These are phyloP conservation scores for Podospora australis DNA, from an alignment of 495 filamentous ascomycete species.

Conservation along the genomic window DNA sequence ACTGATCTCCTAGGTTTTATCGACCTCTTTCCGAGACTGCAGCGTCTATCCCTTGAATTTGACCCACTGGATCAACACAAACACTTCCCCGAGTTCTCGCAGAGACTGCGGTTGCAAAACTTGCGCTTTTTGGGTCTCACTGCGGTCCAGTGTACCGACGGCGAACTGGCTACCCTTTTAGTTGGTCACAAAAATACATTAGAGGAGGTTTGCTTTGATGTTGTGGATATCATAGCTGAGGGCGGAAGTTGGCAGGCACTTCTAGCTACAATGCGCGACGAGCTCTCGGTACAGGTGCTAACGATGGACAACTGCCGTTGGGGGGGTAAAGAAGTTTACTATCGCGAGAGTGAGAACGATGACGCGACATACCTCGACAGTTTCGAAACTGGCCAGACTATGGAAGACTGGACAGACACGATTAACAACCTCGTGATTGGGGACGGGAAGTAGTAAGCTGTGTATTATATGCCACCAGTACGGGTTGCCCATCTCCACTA, in stretches of 20 bases:
- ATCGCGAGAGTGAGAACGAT: neutral
- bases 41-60: neutral
- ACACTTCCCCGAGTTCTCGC: neutral
- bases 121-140: neutral
- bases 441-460: too few relatives aligned
- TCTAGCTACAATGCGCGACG: neutral
- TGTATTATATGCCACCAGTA: too few relatives aligned
- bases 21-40: neutral
- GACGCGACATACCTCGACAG: neutral
- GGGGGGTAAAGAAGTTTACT: neutral
- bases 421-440: neutral
- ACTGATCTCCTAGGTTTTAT: neutral
- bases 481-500: too few relatives aligned
- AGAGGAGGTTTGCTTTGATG: neutral
- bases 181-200: neutral
- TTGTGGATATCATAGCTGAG: neutral
- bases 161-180: neutral
- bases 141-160: neutral
- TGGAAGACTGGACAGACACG: neutral
- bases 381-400: neutral
- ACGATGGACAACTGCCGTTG: neutral
- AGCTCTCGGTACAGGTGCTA: neutral
- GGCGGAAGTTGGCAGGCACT: neutral
- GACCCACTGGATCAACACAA: neutral
- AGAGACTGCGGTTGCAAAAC: neutral